Evolutionary conservation across 2,329 filamentous ascomycete species (phyloP).

Genomic region (Paraphoma sp.): DNA sequence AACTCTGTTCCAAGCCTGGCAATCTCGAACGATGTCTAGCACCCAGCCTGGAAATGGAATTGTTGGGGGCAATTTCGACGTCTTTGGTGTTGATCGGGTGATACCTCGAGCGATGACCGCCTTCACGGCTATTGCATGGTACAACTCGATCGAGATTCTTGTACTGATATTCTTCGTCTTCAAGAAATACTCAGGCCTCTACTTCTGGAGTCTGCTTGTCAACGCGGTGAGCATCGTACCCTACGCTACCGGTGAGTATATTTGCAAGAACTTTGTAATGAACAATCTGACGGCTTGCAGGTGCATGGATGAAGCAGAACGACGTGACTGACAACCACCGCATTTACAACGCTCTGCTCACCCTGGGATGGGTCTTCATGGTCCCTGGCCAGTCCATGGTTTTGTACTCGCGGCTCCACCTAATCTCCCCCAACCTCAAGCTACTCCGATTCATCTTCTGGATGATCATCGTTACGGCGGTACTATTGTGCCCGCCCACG

Average conservation of each 20-base stretch:
- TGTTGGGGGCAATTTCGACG: not conserved
- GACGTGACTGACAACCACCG: not conserved
- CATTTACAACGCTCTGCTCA: conserved; percentile 45
- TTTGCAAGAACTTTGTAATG: too few species aligned
- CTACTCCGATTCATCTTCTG: conserved; percentile 50
- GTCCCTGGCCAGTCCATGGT: conserved; percentile 66
- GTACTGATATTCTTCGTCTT: conserved; percentile 22
- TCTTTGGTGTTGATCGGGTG: not conserved
- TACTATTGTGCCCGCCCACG: conserved; percentile 54
- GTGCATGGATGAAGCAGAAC: not conserved
- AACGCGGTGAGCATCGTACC: conserved; percentile 13
- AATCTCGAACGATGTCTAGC: not conserved
- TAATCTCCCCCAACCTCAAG: conserved; percentile 10
- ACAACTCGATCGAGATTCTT: conserved; percentile 26
- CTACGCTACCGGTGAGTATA: conserved; percentile 1
- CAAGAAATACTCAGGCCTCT: conserved; percentile 18
- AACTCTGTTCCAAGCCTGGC: not conserved
- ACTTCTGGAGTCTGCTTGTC: conserved; percentile 20
- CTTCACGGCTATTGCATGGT: conserved; percentile 15
- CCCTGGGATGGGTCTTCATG: conserved; percentile 62
- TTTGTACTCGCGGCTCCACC: conserved; percentile 59
- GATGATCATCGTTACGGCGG: conserved; percentile 57
- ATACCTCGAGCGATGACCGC: conserved; percentile 16
- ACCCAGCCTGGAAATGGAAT: not conserved
- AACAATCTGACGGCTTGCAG: not conserved